A percentile compares a stretch with the other conserved stretches of the same genome.
These are phyloP conservation scores for Schizosaccharomyces cryophilus DNA, from an alignment of 805 yeast species.

Conservation along the genomic window DNA sequence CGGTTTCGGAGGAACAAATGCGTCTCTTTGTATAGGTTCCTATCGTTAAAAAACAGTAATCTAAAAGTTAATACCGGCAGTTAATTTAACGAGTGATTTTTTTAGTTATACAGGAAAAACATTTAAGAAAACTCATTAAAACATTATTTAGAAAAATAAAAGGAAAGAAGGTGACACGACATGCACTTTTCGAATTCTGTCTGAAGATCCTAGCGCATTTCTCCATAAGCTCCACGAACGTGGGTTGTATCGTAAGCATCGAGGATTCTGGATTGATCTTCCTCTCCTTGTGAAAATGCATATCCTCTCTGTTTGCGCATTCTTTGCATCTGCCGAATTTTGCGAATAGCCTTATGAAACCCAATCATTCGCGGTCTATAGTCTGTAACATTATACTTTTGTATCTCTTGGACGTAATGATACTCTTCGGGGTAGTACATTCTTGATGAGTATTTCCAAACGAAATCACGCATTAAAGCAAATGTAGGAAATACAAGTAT, in stretches of 20 bases:
- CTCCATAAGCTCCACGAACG: conserved; percentile 52
- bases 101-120: neutral
- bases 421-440: conserved; percentile 78
- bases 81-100: too few relatives aligned
- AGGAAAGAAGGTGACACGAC: too few relatives aligned
- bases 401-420: conserved; percentile 90
- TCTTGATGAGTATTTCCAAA: conserved; percentile 86
- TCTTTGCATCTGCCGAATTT: conserved; percentile 92
- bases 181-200: too few relatives aligned
- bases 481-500: conserved; percentile 47
- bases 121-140: neutral
- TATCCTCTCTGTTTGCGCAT: conserved; percentile 96
- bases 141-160: too few relatives aligned
- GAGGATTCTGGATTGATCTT: conserved; percentile 74
- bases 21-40: conserved; percentile 26
- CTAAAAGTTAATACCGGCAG: too few relatives aligned
- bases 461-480: conserved; percentile 65
- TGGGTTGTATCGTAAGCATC: conserved; percentile 89
- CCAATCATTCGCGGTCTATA: conserved; percentile 90
- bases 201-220: conserved; percentile 7
- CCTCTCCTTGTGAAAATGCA: conserved; percentile 91
- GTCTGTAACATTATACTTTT: conserved; percentile 79
- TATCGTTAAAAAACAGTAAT: too few relatives aligned
- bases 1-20: conserved; percentile 94
- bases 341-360: conserved; percentile 88